These are phyloP conservation scores for Aureobasidium subglaciale DNA, from an alignment of 2,329 filamentous ascomycete species.

Conservation along the genomic window DNA sequence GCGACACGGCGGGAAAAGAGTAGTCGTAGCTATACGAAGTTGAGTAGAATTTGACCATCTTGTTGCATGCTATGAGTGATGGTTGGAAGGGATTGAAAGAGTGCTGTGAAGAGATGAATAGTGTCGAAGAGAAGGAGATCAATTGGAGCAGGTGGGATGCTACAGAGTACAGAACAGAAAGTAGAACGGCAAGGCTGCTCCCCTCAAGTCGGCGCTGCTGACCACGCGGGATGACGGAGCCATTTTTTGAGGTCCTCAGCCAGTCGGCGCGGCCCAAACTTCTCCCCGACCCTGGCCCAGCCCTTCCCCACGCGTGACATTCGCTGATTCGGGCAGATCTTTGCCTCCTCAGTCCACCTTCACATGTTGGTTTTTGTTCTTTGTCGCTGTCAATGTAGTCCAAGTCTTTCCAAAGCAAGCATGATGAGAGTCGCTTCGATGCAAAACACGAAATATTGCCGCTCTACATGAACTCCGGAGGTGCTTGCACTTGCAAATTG, in stretches of 20 bases:
- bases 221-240: not conserved
- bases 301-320: not conserved
- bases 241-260: not conserved
- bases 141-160: not conserved
- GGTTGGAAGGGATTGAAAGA: not conserved
- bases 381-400: not conserved
- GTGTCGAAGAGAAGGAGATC: not conserved
- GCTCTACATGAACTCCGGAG: too few species aligned
- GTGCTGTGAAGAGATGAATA: slow-evolving; percentile 12
- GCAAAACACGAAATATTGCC: too few species aligned
- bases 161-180: not conserved
- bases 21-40: slow-evolving; percentile 66
- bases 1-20: slow-evolving; percentile 75
- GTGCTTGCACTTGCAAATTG: too few species aligned
- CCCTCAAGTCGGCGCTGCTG: not conserved
- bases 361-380: not conserved
- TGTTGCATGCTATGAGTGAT: slow-evolving; percentile 15
- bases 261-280: not conserved
- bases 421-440: too few species aligned
- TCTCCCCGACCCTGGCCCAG: not conserved
- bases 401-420: too few species aligned
- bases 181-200: not conserved
- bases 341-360: not conserved
- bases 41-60: slow-evolving; percentile 48
- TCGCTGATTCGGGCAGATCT: not conserved